These are phyloP conservation scores for Liriodendron chinense DNA, from an alignment of 164 flowering plant species.

Conservation along the genomic window DNA sequence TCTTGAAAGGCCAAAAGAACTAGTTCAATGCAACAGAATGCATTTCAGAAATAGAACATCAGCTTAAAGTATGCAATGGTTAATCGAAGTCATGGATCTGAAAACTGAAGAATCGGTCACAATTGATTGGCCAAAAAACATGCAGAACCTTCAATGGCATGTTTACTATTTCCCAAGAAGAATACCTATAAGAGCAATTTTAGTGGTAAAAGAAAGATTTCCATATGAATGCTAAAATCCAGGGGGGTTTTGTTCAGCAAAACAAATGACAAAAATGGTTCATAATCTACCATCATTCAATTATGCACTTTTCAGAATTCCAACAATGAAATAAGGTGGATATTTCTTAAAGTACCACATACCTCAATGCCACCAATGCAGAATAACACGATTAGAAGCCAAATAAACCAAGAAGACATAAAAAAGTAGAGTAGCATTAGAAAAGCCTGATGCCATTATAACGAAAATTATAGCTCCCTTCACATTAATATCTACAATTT, in stretches of 20 bases:
- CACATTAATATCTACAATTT: constrained; percentile 57
- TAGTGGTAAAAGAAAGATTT: neutral
- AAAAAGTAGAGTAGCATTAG: constrained; percentile 32
- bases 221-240: neutral
- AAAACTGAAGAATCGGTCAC: neutral
- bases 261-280: neutral
- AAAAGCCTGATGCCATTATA: constrained; percentile 29
- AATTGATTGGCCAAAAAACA: neutral
- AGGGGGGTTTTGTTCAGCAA: neutral
- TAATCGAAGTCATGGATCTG: neutral
- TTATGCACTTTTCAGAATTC: neutral
- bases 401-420: constrained; percentile 94
- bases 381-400: constrained; percentile 83
- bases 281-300: constrained; percentile 3
- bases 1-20: neutral
- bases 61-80: neutral
- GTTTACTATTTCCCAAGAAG: neutral
- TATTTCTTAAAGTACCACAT: constrained; percentile 6
- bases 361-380: constrained; percentile 78
- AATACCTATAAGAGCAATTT: neutral
- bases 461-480: constrained; percentile 59
- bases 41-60: neutral
- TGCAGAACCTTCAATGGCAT: neutral
- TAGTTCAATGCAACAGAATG: neutral
- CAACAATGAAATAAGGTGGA: neutral